These are phyloP conservation scores for Murraya paniculata DNA, from an alignment of 345 rosid genomes.

Conservation along the genomic window DNA sequence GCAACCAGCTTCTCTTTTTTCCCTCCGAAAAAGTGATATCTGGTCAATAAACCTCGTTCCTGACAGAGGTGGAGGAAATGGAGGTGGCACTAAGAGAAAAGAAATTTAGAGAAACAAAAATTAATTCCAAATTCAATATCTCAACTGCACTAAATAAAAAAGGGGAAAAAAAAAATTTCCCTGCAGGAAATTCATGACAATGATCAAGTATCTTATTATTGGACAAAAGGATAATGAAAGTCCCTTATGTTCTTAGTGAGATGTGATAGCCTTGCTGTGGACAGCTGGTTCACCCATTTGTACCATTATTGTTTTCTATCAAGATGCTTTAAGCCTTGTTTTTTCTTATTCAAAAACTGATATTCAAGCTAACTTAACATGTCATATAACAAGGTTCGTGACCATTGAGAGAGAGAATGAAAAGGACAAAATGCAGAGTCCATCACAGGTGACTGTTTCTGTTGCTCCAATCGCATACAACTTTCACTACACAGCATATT, in stretches of 20 bases:
- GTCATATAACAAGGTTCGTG: background rate
- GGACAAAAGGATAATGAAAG: background rate
- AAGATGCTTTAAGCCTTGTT: background rate
- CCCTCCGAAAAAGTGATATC: constrained; percentile 38
- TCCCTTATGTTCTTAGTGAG: background rate
- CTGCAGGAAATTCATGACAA: background rate
- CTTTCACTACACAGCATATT: background rate
- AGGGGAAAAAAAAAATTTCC: background rate
- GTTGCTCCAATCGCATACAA: background rate
- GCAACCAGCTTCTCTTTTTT: constrained; percentile 65
- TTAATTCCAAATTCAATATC: constrained; percentile 16
- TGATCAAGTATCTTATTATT: background rate
- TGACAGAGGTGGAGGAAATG: constrained; percentile 76
- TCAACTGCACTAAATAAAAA: background rate
- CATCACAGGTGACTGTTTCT: background rate
- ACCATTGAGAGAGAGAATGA: background rate
- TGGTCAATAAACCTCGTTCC: constrained; percentile 72
- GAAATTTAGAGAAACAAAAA: constrained; percentile 17
- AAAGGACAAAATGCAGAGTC: background rate
- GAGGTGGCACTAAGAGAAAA: constrained; percentile 72
- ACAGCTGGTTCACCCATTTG: background rate
- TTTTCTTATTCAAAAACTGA: background rate
- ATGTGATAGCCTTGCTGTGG: background rate
- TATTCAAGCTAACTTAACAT: background rate
- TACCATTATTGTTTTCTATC: background rate